phyloP scores from a whole-genome alignment of 2,329 filamentous ascomycete genomes.

The Onygenales sp. region DNA sequence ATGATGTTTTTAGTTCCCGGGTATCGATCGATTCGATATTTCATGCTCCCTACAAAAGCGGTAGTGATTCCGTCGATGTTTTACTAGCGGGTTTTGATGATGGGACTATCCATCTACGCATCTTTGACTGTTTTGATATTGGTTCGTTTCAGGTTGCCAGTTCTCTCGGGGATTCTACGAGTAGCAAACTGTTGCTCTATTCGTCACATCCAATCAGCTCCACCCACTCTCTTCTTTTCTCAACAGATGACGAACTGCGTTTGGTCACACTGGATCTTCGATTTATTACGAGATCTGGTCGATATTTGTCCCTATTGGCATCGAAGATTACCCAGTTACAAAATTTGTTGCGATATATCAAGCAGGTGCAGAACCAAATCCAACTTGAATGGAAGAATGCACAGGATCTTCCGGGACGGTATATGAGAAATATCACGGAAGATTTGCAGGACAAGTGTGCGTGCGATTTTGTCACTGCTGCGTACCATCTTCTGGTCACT shows the following conservation, averaged over 20 bases:
- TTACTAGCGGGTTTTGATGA: constrained; percentile 65
- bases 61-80: constrained; percentile 67
- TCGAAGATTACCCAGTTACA: constrained; percentile 82
- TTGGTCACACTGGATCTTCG: constrained; percentile 74
- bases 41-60: constrained; percentile 50
- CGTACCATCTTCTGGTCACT: constrained; percentile 78
- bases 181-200: constrained; percentile 46
- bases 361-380: constrained; percentile 71
- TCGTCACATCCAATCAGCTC: constrained; percentile 63
- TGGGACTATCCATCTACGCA: constrained; percentile 64
- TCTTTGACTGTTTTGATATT: constrained; percentile 78
- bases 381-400: constrained; percentile 73
- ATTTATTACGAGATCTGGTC: constrained; percentile 64
- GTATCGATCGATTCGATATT: constrained; percentile 63
- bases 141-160: constrained; percentile 43
- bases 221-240: constrained; percentile 63
- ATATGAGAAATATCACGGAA: constrained; percentile 66
- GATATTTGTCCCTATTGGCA: constrained; percentile 73
- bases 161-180: constrained; percentile 26
- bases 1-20: constrained; percentile 58
- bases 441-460: constrained; percentile 58
- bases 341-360: constrained; percentile 75
- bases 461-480: constrained; percentile 60
- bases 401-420: constrained; percentile 67
- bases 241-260: constrained; percentile 38